Base-by-base conservation (phyloP, 495 filamentous ascomycete genomes). In the Annulohypoxylon bovei region DNA sequence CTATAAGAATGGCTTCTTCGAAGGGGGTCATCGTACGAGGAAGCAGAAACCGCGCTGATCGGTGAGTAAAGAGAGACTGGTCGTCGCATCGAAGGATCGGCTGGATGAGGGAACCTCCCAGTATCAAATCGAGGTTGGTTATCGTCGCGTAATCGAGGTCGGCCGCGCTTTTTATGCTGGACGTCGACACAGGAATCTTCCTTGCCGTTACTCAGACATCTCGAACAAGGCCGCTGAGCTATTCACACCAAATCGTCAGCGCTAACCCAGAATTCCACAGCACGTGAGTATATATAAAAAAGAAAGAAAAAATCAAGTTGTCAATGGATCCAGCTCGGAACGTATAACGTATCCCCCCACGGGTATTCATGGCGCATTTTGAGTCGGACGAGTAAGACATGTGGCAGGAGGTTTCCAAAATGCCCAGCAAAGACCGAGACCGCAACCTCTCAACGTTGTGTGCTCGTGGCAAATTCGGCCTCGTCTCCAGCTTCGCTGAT, bases 101-200 rank as follows among this genome's bases (percentile, higher is more conserved):
- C 67, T 40, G 75, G 78, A 66, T 75, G 80, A 54, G 78, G 79
- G 70, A 81, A 85, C 72, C 82, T 81, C 23, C 80, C 67, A 14
- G 78, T 72, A 53, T 89, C 86, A 65, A 84, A 88, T 67, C 86
- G 84, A 25, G 81, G 73, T 68, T 88, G 82, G 67, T 83, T 79
- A 56, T 98, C 95, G 73, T 97, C 94, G 76, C 95, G 91, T 74
- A 99, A 84, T 55, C 95, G 90, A 71, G 95, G 95, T 62, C 95
- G 86, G 20, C 95, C 95, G 66, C 95, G 86, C 77, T 98, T 98
- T 81, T 98, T 99, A 80, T 98, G 95, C 71, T 94, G 93, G 22
- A 98, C 93, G 78, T 99, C 95, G 55, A 93, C 85, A 71, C 95
- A 98, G n/a, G 91, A 87, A 56, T 94, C 91, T 86, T 97, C 80